phyloP scores from a whole-genome alignment of 2,329 filamentous ascomycete genomes.

The Colletotrichum godetiae region DNA sequence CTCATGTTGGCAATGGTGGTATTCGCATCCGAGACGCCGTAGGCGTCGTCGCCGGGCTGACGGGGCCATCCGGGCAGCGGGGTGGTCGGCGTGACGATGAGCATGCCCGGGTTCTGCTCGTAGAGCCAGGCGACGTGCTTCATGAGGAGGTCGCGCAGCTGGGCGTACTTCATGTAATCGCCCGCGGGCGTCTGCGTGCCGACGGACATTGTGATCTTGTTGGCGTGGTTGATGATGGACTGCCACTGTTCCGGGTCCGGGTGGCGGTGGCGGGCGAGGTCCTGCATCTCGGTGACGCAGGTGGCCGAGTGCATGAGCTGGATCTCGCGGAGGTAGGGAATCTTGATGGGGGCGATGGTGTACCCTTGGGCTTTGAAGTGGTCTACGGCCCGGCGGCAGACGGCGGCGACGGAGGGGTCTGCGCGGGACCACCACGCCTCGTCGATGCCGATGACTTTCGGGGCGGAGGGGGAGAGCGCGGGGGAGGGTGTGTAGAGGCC shows the following conservation, averaged over 20 bases:
- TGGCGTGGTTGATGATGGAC: conserved; percentile 70
- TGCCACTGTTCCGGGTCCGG: conserved; percentile 61
- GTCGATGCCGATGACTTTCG: conserved; percentile 78
- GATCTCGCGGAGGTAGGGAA: conserved; percentile 76
- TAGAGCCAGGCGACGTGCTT: conserved; percentile 79
- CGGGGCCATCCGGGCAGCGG: conserved; percentile 82
- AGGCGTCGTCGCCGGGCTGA: conserved; percentile 65
- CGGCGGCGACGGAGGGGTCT: conserved; percentile 69
- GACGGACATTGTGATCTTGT: conserved; percentile 76
- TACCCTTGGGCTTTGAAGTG: conserved; percentile 65
- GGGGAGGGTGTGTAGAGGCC: conserved; percentile 71
- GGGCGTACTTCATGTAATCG: conserved; percentile 79
- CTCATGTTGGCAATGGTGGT: conserved; percentile 81
- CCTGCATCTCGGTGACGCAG: conserved; percentile 77
- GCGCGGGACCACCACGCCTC: conserved; percentile 62
- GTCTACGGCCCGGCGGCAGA: conserved; percentile 72
- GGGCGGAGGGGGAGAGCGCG: conserved; percentile 52
- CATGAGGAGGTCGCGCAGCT: conserved; percentile 82
- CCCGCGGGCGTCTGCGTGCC: conserved; percentile 72
- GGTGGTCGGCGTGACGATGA: conserved; percentile 83
- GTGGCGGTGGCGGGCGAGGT: conserved; percentile 52
- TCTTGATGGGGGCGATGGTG: conserved; percentile 66
- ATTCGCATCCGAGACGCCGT: conserved; percentile 82
- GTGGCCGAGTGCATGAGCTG: conserved; percentile 82
- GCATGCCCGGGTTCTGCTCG: conserved; percentile 75